Evolutionary conservation across 2,329 filamentous ascomycete genomes (phyloP).

Genomic region (Fusarium sp.): DNA sequence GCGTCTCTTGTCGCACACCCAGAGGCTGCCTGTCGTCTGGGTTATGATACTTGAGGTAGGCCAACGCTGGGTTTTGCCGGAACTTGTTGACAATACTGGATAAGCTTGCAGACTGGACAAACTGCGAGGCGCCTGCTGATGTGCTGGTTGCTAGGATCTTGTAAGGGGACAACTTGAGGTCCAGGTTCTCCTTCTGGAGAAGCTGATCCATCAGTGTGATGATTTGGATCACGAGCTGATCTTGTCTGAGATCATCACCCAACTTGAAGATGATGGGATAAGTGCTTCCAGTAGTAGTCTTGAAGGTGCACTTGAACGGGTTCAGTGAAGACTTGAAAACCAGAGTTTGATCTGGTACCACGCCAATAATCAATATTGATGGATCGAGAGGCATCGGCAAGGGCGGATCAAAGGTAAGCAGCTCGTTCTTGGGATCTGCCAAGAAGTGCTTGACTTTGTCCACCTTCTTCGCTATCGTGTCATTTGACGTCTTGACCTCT

Average conservation of each 20-base stretch:
- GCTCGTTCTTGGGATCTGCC: slow-evolving; percentile 89
- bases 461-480: slow-evolving; percentile 82
- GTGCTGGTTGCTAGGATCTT: slow-evolving; percentile 95
- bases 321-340: slow-evolving; percentile 97
- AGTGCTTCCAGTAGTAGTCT: slow-evolving; percentile 78
- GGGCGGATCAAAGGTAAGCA: slow-evolving; percentile 85
- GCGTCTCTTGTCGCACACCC: slow-evolving; percentile 88
- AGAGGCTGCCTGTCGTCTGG: slow-evolving; percentile 85
- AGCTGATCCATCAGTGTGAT: slow-evolving; percentile 98
- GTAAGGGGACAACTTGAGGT: slow-evolving; percentile 94
- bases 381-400: slow-evolving; percentile 91
- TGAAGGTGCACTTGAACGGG: slow-evolving; percentile 92
- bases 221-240: slow-evolving; percentile 96
- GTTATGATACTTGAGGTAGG: slow-evolving; percentile 90
- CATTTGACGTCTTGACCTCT: slow-evolving; percentile 85
- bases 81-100: slow-evolving; percentile 87
- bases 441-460: slow-evolving; percentile 88
- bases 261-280: slow-evolving; percentile 98
- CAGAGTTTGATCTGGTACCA: slow-evolving; percentile 84
- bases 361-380: slow-evolving; percentile 80
- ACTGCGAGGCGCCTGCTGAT: slow-evolving; percentile 90
- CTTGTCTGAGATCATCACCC: slow-evolving; percentile 94
- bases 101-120: slow-evolving; percentile 87
- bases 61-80: slow-evolving; percentile 77
- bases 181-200: slow-evolving; percentile 93